Conservation (phyloP, 2,329 filamentous ascomycete genomes). For the Exophiala mesophila region DNA sequence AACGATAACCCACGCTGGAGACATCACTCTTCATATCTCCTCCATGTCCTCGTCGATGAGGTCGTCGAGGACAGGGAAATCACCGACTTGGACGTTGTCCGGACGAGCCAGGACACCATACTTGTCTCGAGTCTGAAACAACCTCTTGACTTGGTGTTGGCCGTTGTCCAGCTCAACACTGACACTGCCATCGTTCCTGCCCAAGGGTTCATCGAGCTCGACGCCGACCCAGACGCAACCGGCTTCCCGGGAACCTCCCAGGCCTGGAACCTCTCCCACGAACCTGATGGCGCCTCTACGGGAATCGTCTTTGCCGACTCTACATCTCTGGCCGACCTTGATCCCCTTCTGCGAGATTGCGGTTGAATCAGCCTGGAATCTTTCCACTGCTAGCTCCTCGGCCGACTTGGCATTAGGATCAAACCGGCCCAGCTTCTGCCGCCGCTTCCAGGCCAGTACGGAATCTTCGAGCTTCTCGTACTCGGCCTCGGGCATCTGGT, state of each 20-base stretch:
- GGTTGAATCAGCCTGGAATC: slow-evolving; percentile 50
- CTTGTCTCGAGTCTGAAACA: slow-evolving; percentile 52
- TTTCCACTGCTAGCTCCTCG: slow-evolving; percentile 66
- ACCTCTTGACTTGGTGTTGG: slow-evolving; percentile 34
- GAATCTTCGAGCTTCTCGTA: slow-evolving; percentile 84
- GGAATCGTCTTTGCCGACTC: slow-evolving; percentile 62
- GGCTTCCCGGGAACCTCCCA: slow-evolving; percentile 23
- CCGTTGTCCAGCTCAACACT: slow-evolving; percentile 29
- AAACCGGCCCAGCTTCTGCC: slow-evolving; percentile 93
- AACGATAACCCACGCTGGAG: too few relatives aligned
- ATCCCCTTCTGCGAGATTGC: slow-evolving; percentile 69
- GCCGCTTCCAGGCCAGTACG: slow-evolving; percentile 91
- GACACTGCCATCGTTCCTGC: slow-evolving; percentile 58
- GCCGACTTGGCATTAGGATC: slow-evolving; percentile 70
- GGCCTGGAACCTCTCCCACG: slow-evolving; percentile 31
- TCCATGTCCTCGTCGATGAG: slow-evolving; percentile 53
- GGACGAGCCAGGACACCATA: slow-evolving; percentile 57
- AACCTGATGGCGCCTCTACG: slow-evolving; percentile 57
- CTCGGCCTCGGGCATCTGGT: slow-evolving; percentile 75
- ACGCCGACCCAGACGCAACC: slow-evolving; percentile 33
- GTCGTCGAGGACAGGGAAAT: slow-evolving; percentile 51
- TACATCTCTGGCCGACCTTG: slow-evolving; percentile 57
- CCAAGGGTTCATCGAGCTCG: slow-evolving; percentile 58
- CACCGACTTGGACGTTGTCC: slow-evolving; percentile 57
- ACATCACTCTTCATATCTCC: slow-evolving; percentile 44